Base-by-base conservation (phyloP, 2,329 filamentous ascomycete species). In the Hymenoscyphus infarciens region DNA sequence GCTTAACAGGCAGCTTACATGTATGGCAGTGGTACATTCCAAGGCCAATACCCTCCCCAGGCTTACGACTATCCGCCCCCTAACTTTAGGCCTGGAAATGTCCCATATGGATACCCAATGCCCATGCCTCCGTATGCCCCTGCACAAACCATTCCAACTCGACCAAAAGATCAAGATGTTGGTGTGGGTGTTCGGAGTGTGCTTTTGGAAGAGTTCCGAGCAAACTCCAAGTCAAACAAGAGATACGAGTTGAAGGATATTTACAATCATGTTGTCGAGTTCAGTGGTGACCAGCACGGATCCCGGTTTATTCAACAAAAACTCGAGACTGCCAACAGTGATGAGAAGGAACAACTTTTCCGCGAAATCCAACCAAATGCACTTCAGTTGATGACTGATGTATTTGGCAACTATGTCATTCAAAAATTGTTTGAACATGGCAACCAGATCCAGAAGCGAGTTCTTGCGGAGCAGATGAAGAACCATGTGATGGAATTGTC, bases 401-500 rank as follows among this genome's bases (percentile, higher is more conserved):
- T 98, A 0, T 99, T 97, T 73, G 95, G 95, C 60, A 99, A 99
- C 75, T 99, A 98, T 73, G 95, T 99, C 39, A 93, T 98, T 45
- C 95, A 99, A 73, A 98, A 97, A 75, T 88, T 98, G 74, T 97
- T 98, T 66, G 94, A 98, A 74, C 92, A 98, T 74, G 94, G 95
- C 45, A 96, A 92, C 69, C 93, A 97, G 76, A 84, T 88, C 0
- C 95, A 99, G 78, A 99, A 99, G 80, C 92, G 89, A 75, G 83
- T 90, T 2, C 77, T 99, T 52, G 92, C 92, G 0, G 86, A 87
- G 66, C 87, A 90, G 75, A 97, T 98, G 92, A 91, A 89, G 74
- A 90, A 90, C 6, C 90, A 93, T 72, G 87, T 98, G 13, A 79
- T 90, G 55, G 84, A 87, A 35, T 78, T 99, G 59, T 96, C 93